phyloP scores from a whole-genome alignment of 192 early-diverging fungal genomes.

The Coemansia sp. region DNA sequence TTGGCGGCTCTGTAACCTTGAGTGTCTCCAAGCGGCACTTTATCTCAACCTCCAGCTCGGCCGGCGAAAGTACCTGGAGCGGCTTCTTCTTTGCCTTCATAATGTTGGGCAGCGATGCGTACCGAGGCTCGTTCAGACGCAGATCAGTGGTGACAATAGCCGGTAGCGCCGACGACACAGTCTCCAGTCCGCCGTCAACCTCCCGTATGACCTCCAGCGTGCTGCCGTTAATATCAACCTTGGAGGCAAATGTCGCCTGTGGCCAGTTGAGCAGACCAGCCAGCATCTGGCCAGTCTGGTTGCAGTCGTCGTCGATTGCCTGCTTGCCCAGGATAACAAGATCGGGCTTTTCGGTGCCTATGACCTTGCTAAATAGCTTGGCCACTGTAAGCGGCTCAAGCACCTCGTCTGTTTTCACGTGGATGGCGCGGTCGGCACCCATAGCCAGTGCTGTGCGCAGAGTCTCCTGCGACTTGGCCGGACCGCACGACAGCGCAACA shows the following conservation, averaged over 20 bases:
- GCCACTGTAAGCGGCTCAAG: constrained; percentile 90
- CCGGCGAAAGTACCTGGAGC: constrained; percentile 71
- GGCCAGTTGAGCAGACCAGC: constrained; percentile 93
- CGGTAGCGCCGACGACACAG: constrained; percentile 78
- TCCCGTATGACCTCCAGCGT: constrained; percentile 87
- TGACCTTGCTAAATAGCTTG: constrained; percentile 86
- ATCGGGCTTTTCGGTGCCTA: constrained; percentile 88
- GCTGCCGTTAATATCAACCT: constrained; percentile 74
- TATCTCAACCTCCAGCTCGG: constrained; percentile 82
- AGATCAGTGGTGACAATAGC: constrained; percentile 94
- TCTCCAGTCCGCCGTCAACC: constrained; percentile 97
- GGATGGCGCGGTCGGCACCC: constrained; percentile 94
- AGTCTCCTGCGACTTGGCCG: constrained; percentile 85
- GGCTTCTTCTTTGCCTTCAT: constrained; percentile 99
- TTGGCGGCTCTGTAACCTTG: constrained; percentile 89
- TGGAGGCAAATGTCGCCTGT: constrained; percentile 97
- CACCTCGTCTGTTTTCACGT: constrained; percentile 79
- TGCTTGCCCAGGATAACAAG: constrained; percentile 97
- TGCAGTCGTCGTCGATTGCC: constrained; percentile 97
- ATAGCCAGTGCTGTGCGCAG: constrained; percentile 95
- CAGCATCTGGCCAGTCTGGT: constrained; percentile 98
- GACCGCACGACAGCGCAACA: constrained; percentile 85
- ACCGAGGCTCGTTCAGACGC: constrained; percentile 93
- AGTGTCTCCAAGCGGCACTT: constrained; percentile 80
- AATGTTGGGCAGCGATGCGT: constrained; percentile 87